Base-by-base conservation (phyloP, 352 stramenopile species). In the Elongisporangium anandrum region DNA sequence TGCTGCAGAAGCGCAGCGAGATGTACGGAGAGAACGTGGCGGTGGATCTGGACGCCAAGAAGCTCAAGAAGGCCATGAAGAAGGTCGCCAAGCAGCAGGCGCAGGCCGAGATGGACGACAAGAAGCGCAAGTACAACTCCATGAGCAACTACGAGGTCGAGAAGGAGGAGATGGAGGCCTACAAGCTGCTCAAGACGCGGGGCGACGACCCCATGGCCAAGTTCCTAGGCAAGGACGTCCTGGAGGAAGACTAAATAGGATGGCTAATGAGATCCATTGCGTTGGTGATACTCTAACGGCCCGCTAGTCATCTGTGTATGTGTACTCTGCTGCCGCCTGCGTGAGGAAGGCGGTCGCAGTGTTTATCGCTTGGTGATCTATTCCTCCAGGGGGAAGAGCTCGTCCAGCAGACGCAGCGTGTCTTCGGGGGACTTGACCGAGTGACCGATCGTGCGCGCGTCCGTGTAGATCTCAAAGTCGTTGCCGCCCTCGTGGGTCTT, bases 401-500 rank as follows among this genome's bases (percentile, higher is more conserved):
- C 87, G 59, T 96, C 96, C 66, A 98, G 97, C 72, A 99, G 87
- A 63, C 93, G 76, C 67, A 98, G 93, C 9, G 97, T 99, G 85
- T 99, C 97, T 59, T 98, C 94, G 3, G 92, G 96, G 55, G 79
- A 96, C 54, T 85, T 98, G 38, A 99, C 97, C 29, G 95, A 93
- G 75, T 99, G 97, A 20, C 97, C 97, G 72, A 98, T 98, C 20
- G 95, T 99, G 62, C 96, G 86, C 54, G 98, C 88, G 64, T 96
- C 87, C 58, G 77, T 87, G 83, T 98, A 99, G 75, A 99, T 99
- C 75, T 99, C 97, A 77, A 96, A 98, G 80, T 99, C 97, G 73
- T 99, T 99, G 57, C 97, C 97, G 55, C 97, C 97, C 76, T 97
- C 75, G 79, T 98, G 96, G 17, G 97, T 99, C 81, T 99, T 99